Evolutionary conservation across 345 rosid genomes (phyloP).

Genomic region (Murraya koenigii): DNA sequence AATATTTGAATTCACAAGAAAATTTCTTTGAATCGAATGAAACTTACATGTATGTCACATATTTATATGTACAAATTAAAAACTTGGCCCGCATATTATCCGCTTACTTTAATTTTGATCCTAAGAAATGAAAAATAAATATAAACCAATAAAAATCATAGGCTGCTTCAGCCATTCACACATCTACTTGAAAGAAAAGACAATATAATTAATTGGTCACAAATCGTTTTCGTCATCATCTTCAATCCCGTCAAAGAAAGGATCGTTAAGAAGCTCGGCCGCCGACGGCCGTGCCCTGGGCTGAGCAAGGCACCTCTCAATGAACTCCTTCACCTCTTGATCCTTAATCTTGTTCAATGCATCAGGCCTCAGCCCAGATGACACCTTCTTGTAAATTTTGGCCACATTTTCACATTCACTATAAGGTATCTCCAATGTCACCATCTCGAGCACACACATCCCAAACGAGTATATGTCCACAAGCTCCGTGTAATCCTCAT

Average conservation of each 20-base stretch:
- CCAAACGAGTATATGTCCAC: conserved; percentile 89
- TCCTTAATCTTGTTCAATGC: conserved; percentile 60
- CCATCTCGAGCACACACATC: conserved; percentile 86
- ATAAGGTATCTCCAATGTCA: conserved; percentile 70
- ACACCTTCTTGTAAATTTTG: conserved; percentile 76
- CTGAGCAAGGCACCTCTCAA: conserved; percentile 69
- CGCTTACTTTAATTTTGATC: not conserved
- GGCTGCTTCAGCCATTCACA: not conserved
- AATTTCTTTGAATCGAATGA: not conserved
- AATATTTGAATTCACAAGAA: not conserved
- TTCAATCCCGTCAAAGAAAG: conserved; percentile 57
- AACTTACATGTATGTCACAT: not conserved
- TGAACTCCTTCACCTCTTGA: conserved; percentile 59
- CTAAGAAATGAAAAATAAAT: not conserved
- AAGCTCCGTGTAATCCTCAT: conserved; percentile 73
- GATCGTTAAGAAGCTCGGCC: conserved; percentile 58
- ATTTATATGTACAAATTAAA: not conserved
- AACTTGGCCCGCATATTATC: not conserved
- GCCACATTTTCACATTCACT: conserved; percentile 75
- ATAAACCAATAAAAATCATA: not conserved
- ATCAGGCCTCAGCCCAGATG: conserved; percentile 62
- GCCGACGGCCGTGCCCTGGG: conserved; percentile 72
- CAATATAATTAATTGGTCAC: not conserved
- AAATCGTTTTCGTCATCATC: conserved; percentile 46
- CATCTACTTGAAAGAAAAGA: not conserved